Percentiles rank a stretch among this genome's conserved stretches.
phyloP scores from a whole-genome alignment of 805 yeast genomes.

The Saturnispora ahearnii region DNA sequence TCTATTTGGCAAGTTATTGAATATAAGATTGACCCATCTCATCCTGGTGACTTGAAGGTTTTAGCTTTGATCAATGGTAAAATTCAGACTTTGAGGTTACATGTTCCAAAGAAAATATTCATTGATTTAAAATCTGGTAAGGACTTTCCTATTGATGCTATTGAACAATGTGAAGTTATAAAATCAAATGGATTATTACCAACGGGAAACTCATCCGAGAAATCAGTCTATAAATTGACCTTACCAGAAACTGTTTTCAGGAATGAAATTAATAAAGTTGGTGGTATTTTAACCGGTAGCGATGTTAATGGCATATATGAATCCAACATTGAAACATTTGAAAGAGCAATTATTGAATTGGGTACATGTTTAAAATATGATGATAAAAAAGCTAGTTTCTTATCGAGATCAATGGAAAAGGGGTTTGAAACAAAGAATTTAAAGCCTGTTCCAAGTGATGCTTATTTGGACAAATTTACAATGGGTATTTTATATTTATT shows the following conservation, averaged over 20 bases:
- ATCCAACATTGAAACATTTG: constrained; percentile 53
- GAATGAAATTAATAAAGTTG: constrained; percentile 47
- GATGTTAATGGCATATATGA: constrained; percentile 68
- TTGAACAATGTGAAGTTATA: constrained; percentile 47
- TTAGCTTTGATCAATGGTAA: constrained; percentile 59
- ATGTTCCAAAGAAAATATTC: constrained; percentile 65
- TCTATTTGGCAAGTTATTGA: constrained; percentile 83
- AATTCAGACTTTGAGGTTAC: constrained; percentile 64
- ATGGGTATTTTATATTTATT: constrained; percentile 56
- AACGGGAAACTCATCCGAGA: constrained; percentile 46
- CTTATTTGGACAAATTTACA: constrained; percentile 47
- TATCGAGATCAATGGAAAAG: constrained; percentile 75
- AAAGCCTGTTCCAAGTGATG: constrained; percentile 35
- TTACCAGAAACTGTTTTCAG: constrained; percentile 59
- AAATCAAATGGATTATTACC: constrained; percentile 59
- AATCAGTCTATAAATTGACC: constrained; percentile 46
- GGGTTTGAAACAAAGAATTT: constrained; percentile 69
- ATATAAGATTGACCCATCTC: constrained; percentile 42
- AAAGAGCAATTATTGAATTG: constrained; percentile 68
- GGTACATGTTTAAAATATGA: constrained; percentile 70
- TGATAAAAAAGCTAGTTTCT: constrained; percentile 63
- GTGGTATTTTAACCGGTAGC: constrained; percentile 55
- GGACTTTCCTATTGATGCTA: constrained; percentile 21
- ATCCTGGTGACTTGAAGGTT: constrained; percentile 73
- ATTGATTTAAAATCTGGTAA: constrained; percentile 49